Percentiles rank a stretch among this genome's conserved stretches.
These are phyloP conservation scores for Heliocybe sulcata DNA, from an alignment of 1,284 basidiomycete genomes.

Conservation along the genomic window DNA sequence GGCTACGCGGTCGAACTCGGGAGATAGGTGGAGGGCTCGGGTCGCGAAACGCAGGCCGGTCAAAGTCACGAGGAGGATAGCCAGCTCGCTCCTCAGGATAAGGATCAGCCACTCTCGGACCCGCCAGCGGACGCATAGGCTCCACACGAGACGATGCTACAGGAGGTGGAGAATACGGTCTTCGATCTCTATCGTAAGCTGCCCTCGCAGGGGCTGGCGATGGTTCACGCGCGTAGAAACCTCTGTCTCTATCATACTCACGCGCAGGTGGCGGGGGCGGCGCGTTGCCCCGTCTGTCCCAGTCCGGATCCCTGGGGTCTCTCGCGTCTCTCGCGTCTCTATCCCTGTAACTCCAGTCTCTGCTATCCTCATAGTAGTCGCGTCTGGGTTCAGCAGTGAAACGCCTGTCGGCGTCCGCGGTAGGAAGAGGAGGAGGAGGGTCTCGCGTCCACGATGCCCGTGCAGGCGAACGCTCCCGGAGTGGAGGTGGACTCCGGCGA, in stretches of 20 bases:
- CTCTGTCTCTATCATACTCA: not conserved
- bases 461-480: slow-evolving; percentile 11
- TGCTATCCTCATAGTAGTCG: slow-evolving; percentile 8
- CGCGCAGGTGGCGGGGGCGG: slow-evolving; percentile 1
- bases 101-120: not conserved
- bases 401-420: slow-evolving; percentile 18
- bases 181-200: not conserved
- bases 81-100: not conserved
- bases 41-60: not conserved
- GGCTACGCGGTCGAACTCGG: not conserved
- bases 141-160: slow-evolving; percentile 1
- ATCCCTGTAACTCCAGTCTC: not conserved
- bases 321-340: not conserved
- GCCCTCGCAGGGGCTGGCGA: not conserved
- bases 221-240: not conserved
- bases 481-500: slow-evolving; percentile 18
- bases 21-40: not conserved
- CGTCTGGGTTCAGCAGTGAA: slow-evolving; percentile 14
- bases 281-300: not conserved
- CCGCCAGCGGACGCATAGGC: not conserved
- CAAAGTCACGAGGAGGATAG: not conserved
- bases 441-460: slow-evolving; percentile 11
- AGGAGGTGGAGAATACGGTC: not conserved
- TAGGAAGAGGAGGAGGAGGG: slow-evolving; percentile 13
- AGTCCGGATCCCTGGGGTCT: not conserved